Evolutionary conservation across 345 rosid genomes (phyloP).

Genomic region (Triadica sebifera): DNA sequence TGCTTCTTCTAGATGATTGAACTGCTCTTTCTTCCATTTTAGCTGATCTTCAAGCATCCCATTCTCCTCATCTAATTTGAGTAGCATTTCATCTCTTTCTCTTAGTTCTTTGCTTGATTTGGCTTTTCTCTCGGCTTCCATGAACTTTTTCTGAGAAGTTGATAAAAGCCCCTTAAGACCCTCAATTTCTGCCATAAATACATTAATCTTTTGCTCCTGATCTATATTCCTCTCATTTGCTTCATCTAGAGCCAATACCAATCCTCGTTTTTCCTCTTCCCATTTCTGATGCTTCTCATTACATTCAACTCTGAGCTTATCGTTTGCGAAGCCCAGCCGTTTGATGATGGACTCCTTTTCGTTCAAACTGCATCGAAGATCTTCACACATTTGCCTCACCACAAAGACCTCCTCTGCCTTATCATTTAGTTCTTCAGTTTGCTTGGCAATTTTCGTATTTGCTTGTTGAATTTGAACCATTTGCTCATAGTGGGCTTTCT

Average conservation of each 20-base stretch:
- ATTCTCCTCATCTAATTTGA: constrained; percentile 55
- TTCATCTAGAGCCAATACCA: constrained; percentile 64
- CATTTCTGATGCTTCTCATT: constrained; percentile 38
- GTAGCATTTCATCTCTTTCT: constrained; percentile 53
- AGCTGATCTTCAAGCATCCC: constrained; percentile 55
- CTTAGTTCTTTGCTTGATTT: constrained; percentile 44
- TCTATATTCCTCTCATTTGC: constrained; percentile 54
- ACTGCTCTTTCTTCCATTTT: constrained; percentile 96
- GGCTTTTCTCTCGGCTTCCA: constrained; percentile 51
- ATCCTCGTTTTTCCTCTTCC: constrained; percentile 50
- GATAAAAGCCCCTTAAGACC: constrained; percentile 57
- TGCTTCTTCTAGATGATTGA: constrained; percentile 87
- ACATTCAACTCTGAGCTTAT: constrained; percentile 57
- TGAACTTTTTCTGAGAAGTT: constrained; percentile 42
- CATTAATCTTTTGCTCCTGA: constrained; percentile 52
- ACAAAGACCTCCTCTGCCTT: constrained; percentile 41
- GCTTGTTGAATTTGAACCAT: constrained; percentile 44
- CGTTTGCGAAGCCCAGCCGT: constrained; percentile 51
- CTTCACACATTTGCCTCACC: constrained; percentile 42
- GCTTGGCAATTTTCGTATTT: constrained; percentile 43
- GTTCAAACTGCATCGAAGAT: constrained; percentile 41
- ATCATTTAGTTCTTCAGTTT: constrained; percentile 41
- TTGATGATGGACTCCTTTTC: constrained; percentile 54
- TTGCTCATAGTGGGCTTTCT: constrained; percentile 48
- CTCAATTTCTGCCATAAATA: constrained; percentile 56